Base-by-base conservation (phyloP, 1,284 basidiomycete genomes). In the Fistulina hepatica region DNA sequence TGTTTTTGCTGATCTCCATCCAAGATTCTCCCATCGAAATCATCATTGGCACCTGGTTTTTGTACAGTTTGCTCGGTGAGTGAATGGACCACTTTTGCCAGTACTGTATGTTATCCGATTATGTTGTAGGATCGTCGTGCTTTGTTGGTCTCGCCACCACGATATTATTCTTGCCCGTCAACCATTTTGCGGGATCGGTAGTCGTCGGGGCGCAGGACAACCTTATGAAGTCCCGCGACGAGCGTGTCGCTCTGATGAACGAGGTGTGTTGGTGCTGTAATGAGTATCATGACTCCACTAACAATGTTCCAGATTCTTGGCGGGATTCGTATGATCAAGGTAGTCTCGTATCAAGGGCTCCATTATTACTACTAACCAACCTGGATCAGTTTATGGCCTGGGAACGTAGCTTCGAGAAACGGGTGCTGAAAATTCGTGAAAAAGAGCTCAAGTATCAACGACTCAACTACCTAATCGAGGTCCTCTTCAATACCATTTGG, bases 281-380 rank as follows among this genome's bases (percentile, higher is more conserved):
- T 13, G 39, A 28, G 7, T 9, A 23, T 27, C 26, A 13, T 34
- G 17, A 40, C 34, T n/a, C 19, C 33, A 3, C n/a, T 25, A 10
- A 24, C 40, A 7, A 3, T 37, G 3, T n/a, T 16, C 15, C 42
- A 80, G 75, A 76, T 92, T 38, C 64, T 95, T 6, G 84, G 85
- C 34, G 86, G 76, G 3, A 90, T 95, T 44, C 71, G 89, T n/a
- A 93, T 94, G 86, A 73, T 94, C 50, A 94, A 95, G 67, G 76
- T 78, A 39, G 27, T 20, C 5, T 34, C 12, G 31, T 6, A 12
- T 37, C 6, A 32, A 26, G 26, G 19, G 6, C 1, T 37, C 16
- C 21, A 32, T n/a, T 34, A 7, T 5, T 15, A 23, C n/a, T 9
- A n/a, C 16, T 36, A 28, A 21, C 8, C 11, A 12, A n/a, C 17